Evolutionary conservation across 108 stramenopile genomes (phyloP), one percentile per base, ranked within the genome.

Genomic region (Pseudonitzschia multistriata): DNA sequence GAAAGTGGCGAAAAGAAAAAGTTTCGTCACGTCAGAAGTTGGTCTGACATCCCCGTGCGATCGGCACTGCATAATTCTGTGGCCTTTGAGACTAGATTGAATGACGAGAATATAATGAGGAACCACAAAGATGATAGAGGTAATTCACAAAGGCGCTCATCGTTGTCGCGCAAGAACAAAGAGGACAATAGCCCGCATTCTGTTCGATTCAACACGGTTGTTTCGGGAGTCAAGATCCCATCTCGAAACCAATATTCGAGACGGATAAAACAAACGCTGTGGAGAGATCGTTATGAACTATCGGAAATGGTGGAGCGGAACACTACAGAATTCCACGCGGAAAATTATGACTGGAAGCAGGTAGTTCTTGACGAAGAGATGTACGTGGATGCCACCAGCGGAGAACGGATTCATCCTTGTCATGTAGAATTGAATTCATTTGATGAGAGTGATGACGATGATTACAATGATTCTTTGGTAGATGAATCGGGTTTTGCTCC

Each of bases 261-360:
- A 24, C 79, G 79, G 24, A 72, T 81, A 14, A 55, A 49, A 28
- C 71, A 71, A 48, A 55, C 49, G n/a, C 42, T 87, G 33, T 85
- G 76, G 81, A 47, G 55, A n/a, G 59, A 62, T 48, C 30, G 53
- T 0, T 50, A 71, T 21, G 83, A 87, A 59, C 49, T 85, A 8
- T 21, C 56, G 3, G 45, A 25, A 11, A 83, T 78, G 52, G 80
- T 70, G n/a, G 68, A 77, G 36, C 75, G 85, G 17, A 89, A 89
- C 64, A 56, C 42, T 19, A 33, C 78, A 19, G 88, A 89, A 67
- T 89, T 83, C 62, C 78, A 83, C 1, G 72, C 83, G 19, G 88
- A 89, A 73, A 71, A 71, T 13, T 84, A 72, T 49, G 81, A 89
- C 22, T 89, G 88, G 88, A 61, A 72, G 11, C 62, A 74, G 30